Conservation (phyloP, 2,329 filamentous ascomycete genomes). For the Myriosclerotinia duriaeana region DNA sequence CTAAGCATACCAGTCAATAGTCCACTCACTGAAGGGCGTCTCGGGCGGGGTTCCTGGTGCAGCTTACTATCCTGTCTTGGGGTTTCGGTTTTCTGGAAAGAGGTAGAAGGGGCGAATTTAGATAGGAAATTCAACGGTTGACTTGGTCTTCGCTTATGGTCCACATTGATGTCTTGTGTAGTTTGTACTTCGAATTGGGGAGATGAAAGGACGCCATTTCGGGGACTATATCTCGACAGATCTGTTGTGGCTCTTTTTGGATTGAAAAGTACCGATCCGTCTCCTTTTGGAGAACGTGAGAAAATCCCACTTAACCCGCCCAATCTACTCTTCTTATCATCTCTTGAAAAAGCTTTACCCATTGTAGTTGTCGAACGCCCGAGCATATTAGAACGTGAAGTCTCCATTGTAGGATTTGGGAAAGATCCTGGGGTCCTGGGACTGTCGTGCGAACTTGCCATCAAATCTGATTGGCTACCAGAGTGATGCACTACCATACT, state of each 20-base stretch:
- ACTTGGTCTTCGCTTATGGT: slow-evolving; percentile 13
- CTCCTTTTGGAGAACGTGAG: slow-evolving; percentile 8
- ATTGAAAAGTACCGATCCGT: slow-evolving; percentile 12
- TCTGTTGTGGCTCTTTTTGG: slow-evolving; percentile 19
- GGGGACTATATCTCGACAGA: slow-evolving; percentile 10
- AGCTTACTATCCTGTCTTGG: slow-evolving; percentile 17
- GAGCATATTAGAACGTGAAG: neutral
- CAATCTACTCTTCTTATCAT: slow-evolving; percentile 12
- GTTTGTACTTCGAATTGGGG: neutral
- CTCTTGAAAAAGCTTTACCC: slow-evolving; percentile 2
- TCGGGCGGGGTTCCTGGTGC: slow-evolving; percentile 21
- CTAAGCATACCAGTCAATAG: slow-evolving; percentile 35
- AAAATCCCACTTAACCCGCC: slow-evolving; percentile 17
- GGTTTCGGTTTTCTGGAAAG: slow-evolving; percentile 15
- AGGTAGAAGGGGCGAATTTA: slow-evolving; percentile 14
- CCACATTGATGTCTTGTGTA: neutral
- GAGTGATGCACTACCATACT: slow-evolving; percentile 38
- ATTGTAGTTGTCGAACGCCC: slow-evolving; percentile 12
- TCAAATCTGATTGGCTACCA: slow-evolving; percentile 37
- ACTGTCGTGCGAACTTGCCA: neutral
- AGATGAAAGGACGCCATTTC: slow-evolving; percentile 10
- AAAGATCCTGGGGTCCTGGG: neutral
- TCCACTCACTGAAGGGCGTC: slow-evolving; percentile 34
- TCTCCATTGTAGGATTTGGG: neutral
- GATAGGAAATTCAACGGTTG: slow-evolving; percentile 24